Evolutionary conservation across 2,329 filamentous ascomycete genomes (phyloP).

Genomic region (Calonectria hongkongensis): DNA sequence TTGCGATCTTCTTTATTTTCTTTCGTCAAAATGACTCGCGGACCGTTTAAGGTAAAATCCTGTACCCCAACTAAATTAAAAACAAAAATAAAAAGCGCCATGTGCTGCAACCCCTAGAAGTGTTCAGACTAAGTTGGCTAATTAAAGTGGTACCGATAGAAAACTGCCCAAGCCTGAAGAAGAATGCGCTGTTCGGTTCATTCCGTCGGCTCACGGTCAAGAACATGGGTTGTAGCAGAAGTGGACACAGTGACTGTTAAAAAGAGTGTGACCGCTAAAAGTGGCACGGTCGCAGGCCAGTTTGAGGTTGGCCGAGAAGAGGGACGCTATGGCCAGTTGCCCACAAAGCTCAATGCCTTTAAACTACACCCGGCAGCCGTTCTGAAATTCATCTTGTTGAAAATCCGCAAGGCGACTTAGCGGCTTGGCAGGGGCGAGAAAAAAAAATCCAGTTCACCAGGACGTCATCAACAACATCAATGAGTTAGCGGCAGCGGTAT

Average conservation of each 20-base stretch:
- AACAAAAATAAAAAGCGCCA: background rate
- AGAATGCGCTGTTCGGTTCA: background rate
- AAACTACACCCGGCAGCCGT: conserved; percentile 1
- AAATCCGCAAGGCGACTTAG: conserved; percentile 5
- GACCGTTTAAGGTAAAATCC: background rate
- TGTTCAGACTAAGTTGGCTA: conserved; percentile 6
- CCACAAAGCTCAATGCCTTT: background rate
- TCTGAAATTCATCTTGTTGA: conserved; percentile 13
- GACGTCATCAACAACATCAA: background rate
- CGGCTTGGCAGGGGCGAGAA: conserved; percentile 19
- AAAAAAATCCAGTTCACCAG: background rate
- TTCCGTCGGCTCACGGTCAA: background rate
- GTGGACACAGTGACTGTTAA: conserved; percentile 6
- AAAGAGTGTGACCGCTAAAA: background rate
- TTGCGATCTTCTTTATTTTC: background rate
- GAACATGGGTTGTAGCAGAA: background rate
- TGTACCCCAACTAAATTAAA: background rate
- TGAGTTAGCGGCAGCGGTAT: background rate
- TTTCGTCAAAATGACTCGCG: background rate
- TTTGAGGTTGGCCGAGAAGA: conserved; percentile 1
- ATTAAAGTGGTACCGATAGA: conserved; percentile 6
- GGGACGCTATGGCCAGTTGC: background rate
- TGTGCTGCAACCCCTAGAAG: background rate
- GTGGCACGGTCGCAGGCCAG: background rate
- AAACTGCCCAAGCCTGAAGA: background rate